Evolutionary conservation across 2,329 filamentous ascomycete species (phyloP).

Genomic region (Pseudocercospora fijiensis): DNA sequence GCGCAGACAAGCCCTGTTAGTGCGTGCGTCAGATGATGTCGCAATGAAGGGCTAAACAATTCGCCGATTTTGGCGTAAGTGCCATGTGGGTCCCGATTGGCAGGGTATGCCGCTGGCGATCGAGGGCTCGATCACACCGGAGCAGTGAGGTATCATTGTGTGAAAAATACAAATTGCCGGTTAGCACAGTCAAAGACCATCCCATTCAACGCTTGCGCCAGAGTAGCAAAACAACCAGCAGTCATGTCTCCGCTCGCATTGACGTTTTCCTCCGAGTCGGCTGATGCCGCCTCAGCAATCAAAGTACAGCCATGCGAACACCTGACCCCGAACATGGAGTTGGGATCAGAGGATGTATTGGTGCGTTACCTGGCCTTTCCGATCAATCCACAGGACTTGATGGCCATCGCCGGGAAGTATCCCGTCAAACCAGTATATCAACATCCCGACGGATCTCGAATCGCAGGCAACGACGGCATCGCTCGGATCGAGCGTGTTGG

Average conservation of each 20-base stretch:
- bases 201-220: no score
- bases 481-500: not conserved
- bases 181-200: no score
- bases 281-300: not conserved
- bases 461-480: constrained; percentile 1
- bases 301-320: not conserved
- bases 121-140: no score
- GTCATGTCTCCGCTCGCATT: not conserved
- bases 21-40: no score
- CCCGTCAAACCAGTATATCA: not conserved
- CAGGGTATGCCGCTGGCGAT: no score
- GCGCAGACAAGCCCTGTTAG: no score
- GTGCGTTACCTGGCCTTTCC: not conserved
- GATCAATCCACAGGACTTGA: constrained; percentile 2
- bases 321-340: not conserved
- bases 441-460: not conserved
- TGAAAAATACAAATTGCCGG: no score
- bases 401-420: not conserved
- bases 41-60: no score
- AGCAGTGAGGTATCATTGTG: no score
- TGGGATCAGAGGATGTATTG: not conserved
- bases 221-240: no score
- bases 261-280: not conserved
- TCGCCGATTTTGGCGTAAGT: no score
- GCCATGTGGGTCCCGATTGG: no score